Evolutionary conservation across 192 early-diverging fungal genomes (phyloP).

Genomic region (Backusella psychrophila): DNA sequence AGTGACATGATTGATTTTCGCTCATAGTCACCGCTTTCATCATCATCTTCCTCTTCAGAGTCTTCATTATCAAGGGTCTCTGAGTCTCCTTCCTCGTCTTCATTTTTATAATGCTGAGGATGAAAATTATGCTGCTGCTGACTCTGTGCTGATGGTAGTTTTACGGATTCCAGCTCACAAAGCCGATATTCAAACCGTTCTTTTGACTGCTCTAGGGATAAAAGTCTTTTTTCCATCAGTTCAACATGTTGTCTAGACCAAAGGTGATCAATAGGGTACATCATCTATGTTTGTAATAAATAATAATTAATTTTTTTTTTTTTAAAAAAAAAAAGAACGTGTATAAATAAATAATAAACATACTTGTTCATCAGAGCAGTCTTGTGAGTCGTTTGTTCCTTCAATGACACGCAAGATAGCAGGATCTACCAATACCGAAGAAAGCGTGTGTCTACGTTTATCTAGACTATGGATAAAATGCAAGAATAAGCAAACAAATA

Average conservation of each 20-base stretch:
- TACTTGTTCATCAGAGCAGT: background rate
- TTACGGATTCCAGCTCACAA: background rate
- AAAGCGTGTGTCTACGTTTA: slow-evolving; percentile 9
- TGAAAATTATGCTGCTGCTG: background rate
- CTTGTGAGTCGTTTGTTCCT: background rate
- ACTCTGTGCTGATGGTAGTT: background rate
- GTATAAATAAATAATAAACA: background rate
- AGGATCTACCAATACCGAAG: slow-evolving; percentile 11
- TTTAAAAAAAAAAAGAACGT: background rate
- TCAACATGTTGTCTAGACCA: slow-evolving; percentile 7
- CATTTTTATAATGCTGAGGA: background rate
- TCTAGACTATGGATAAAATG: background rate
- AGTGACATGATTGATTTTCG: background rate
- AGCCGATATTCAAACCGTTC: slow-evolving; percentile 13
- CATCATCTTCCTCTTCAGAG: background rate
- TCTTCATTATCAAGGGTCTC: background rate
- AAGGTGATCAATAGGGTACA: background rate
- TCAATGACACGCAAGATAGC: slow-evolving; percentile 5
- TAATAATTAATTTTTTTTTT: background rate
- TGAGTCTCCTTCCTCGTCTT: background rate
- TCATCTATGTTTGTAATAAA: background rate
- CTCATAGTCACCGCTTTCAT: background rate
- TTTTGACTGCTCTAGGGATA: background rate
- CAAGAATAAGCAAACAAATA: background rate
- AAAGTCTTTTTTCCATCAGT: background rate